A percentile compares a stretch with the other conserved stretches of the same genome.
Conservation (phyloP, 768 basidiomycete genomes). For the Mycena vitilis region DNA sequence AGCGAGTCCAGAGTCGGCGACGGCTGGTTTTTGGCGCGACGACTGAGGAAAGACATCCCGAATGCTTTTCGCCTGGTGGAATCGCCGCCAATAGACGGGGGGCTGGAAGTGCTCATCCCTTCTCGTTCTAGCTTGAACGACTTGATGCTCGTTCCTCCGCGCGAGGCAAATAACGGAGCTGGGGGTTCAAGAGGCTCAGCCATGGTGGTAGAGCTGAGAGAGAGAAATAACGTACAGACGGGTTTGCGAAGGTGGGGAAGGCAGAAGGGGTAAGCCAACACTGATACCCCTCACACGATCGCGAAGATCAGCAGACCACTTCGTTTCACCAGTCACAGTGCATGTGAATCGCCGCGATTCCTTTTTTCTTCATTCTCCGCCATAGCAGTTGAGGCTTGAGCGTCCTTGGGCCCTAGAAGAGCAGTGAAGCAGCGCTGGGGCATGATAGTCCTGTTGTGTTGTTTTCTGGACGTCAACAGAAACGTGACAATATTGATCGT, state of each 20-base stretch:
- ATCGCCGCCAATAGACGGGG: constrained; percentile 29
- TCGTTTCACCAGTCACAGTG: background rate
- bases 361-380: background rate
- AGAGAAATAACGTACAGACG: background rate
- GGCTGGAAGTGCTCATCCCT: constrained; percentile 23
- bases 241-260: constrained; percentile 1
- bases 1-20: constrained; percentile 10
- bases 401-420: background rate
- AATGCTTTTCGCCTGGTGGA: constrained; percentile 28
- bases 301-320: background rate
- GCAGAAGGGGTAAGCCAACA: constrained; percentile 11
- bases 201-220: constrained; percentile 17
- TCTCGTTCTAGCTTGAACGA: constrained; percentile 23
- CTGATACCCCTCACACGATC: background rate
- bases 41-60: constrained; percentile 23
- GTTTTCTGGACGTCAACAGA: too few relatives aligned
- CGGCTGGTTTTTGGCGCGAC: constrained; percentile 21
- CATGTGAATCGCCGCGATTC: background rate
- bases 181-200: constrained; percentile 21
- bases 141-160: constrained; percentile 30
- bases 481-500: too few relatives aligned
- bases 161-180: constrained; percentile 19
- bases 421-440: background rate
- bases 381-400: background rate
- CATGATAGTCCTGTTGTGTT: too few relatives aligned